Evolutionary conservation across 495 filamentous ascomycete species (phyloP).

Genomic region (Hyaloscypha variabilis): DNA sequence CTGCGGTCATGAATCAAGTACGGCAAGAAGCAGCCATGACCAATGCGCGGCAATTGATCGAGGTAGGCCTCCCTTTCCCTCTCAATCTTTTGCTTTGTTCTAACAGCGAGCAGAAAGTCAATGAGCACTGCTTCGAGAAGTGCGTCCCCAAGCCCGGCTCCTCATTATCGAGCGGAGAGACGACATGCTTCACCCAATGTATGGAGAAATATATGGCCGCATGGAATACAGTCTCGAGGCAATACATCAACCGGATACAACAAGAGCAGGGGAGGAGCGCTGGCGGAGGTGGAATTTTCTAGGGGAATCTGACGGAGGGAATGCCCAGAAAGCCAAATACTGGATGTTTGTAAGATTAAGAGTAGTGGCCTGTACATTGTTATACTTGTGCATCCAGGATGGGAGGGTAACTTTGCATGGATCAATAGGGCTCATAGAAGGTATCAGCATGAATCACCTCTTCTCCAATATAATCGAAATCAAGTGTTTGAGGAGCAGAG

Average conservation of each 20-base stretch:
- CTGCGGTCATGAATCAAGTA: conserved; percentile 71
- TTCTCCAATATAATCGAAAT: neutral
- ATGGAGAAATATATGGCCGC: conserved; percentile 97
- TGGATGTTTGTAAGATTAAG: conserved; percentile 3
- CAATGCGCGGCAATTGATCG: conserved; percentile 76
- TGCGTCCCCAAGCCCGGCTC: conserved; percentile 85
- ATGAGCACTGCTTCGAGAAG: conserved; percentile 94
- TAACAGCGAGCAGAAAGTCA: conserved; percentile 71
- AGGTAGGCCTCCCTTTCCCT: conserved; percentile 49
- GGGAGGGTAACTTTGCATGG: neutral
- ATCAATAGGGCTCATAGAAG: neutral
- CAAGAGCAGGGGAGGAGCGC: conserved; percentile 34
- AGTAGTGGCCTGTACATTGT: conserved; percentile 16
- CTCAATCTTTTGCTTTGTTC: neutral
- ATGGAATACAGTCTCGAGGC: conserved; percentile 83
- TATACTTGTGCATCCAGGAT: neutral
- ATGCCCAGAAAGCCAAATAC: neutral
- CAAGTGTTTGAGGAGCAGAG: neutral
- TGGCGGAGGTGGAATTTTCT: conserved; percentile 31
- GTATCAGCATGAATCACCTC: conserved; percentile 13
- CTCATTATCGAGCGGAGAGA: conserved; percentile 73
- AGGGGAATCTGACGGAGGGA: conserved; percentile 1
- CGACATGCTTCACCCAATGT: conserved; percentile 79
- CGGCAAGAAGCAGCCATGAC: conserved; percentile 71
- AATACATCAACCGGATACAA: conserved; percentile 76